These are phyloP conservation scores for Uronychia setigera DNA, from an alignment of 73 alveolate species.

Conservation along the genomic window DNA sequence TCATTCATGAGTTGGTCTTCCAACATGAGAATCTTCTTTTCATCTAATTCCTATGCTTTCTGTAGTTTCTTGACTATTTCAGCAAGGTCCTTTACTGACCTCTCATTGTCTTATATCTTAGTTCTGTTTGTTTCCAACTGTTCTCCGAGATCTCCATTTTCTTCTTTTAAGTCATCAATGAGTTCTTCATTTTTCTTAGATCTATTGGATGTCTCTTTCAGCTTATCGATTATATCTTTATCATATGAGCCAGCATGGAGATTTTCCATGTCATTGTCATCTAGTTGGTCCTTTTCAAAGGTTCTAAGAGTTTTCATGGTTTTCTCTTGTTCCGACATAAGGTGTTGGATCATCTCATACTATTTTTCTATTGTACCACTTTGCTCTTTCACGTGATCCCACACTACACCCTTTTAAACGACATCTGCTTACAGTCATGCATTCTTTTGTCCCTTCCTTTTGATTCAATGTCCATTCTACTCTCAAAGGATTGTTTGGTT, in stretches of 20 bases:
- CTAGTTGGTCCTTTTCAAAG: neutral
- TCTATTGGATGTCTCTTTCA: neutral
- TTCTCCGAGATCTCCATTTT: neutral
- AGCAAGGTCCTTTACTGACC: neutral
- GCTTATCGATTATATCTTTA: neutral
- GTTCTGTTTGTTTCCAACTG: neutral
- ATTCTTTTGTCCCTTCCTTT: neutral
- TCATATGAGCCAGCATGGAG: neutral
- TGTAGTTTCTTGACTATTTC: neutral
- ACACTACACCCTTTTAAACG: neutral
- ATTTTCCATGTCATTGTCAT: neutral
- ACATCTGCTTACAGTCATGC: neutral
- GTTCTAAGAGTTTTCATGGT: neutral
- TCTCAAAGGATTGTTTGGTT: neutral
- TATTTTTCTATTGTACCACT: too few relatives aligned
- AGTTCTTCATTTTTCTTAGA: neutral
- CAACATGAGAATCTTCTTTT: neutral
- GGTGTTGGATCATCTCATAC: neutral
- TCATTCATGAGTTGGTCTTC: neutral
- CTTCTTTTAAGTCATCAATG: neutral
- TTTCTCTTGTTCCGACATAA: neutral
- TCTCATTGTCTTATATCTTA: neutral
- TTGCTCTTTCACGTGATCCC: neutral
- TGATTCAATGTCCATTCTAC: neutral
- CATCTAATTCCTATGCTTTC: neutral